Percentiles rank a stretch among this genome's conserved stretches.
phyloP scores from a whole-genome alignment of 495 filamentous ascomycete species.

The Penicillium herquei region DNA sequence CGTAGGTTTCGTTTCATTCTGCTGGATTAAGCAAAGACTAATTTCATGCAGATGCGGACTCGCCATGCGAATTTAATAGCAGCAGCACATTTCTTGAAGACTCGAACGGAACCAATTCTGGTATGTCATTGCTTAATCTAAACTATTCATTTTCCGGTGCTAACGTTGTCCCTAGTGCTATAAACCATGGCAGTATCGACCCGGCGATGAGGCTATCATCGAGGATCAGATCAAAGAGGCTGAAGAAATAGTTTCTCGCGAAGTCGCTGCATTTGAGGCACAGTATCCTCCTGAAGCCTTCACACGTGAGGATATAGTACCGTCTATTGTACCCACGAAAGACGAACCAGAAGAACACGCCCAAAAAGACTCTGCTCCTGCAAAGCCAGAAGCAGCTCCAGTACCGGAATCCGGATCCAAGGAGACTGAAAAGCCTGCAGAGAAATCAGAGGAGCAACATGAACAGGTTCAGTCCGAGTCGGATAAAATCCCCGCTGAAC shows the following conservation, averaged over 20 bases:
- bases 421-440: neutral
- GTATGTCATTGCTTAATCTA: constrained; percentile 49
- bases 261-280: constrained; percentile 50
- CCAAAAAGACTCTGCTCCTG: neutral
- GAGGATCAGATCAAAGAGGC: constrained; percentile 57
- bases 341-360: constrained; percentile 10
- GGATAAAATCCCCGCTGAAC: constrained; percentile 7
- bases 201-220: constrained; percentile 61
- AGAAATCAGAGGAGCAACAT: neutral
- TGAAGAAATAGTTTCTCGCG: constrained; percentile 48
- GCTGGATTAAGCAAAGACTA: neutral
- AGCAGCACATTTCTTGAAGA: constrained; percentile 72
- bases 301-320: constrained; percentile 7
- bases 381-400: no score
- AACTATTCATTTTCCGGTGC: neutral
- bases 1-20: constrained; percentile 51
- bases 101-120: constrained; percentile 69
- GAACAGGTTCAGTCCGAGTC: neutral
- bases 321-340: constrained; percentile 1
- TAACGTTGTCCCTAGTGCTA: constrained; percentile 63
- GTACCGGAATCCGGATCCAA: neutral
- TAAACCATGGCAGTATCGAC: constrained; percentile 75
- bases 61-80: constrained; percentile 71
- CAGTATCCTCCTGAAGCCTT: constrained; percentile 29
- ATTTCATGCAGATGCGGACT: constrained; percentile 65